Evolutionary conservation across 306 rosid species (phyloP).

Genomic region (Pachyrhizus erosus): DNA sequence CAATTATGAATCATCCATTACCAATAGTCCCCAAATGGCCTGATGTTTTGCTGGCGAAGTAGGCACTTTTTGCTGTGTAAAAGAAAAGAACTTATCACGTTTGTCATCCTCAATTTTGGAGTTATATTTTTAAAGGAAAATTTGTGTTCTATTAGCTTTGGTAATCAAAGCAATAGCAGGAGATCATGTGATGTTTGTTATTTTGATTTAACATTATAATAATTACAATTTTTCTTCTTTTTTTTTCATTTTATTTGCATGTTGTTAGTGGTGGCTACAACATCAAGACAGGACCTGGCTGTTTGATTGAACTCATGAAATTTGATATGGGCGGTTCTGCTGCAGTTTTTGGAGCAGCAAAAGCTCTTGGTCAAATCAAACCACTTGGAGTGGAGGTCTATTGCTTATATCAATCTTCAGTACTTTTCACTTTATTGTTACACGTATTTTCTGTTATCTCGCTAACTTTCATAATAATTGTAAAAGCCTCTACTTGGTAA

Average conservation of each 20-base stretch:
- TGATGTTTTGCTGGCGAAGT: background rate
- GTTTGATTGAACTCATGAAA: slow-evolving; percentile 85
- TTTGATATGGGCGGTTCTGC: slow-evolving; percentile 95
- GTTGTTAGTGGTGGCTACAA: slow-evolving; percentile 89
- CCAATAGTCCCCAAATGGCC: background rate
- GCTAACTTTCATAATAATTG: slow-evolving; percentile 25
- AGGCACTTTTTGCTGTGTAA: background rate
- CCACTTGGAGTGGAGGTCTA: slow-evolving; percentile 93
- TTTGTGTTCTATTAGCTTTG: slow-evolving; percentile 1
- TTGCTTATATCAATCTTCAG: slow-evolving; percentile 26
- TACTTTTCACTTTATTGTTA: slow-evolving; percentile 19
- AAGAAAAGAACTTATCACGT: background rate
- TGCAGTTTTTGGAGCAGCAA: slow-evolving; percentile 94
- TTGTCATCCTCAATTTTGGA: background rate
- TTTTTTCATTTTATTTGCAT: slow-evolving; percentile 22
- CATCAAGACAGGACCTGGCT: slow-evolving; percentile 96
- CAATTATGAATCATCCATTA: background rate
- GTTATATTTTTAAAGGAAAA: background rate
- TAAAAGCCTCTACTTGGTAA: slow-evolving; percentile 21
- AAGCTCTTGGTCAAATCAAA: slow-evolving; percentile 92
- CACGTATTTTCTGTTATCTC: background rate
- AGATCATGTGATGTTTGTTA: slow-evolving; percentile 15
- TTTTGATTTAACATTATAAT: slow-evolving; percentile 2
- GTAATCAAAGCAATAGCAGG: background rate
- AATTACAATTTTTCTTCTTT: background rate